Conservation (phyloP, 1,284 basidiomycete species). For the Moesziomyces sp. region DNA sequence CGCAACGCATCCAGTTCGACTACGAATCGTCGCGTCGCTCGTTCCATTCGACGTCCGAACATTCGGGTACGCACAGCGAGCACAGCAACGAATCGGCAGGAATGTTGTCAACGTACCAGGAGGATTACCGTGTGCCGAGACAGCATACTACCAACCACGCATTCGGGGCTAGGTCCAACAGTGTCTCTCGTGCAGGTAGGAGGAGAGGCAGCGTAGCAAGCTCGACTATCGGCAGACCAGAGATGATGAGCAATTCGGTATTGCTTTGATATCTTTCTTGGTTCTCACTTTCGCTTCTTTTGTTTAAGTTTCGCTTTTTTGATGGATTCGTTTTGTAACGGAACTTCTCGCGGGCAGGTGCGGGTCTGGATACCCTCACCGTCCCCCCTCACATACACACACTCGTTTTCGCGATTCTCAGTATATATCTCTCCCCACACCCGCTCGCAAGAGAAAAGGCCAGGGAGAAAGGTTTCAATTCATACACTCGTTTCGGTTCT, state of each 20-base stretch:
- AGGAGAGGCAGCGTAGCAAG: slow-evolving; percentile 41
- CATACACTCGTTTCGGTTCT: too few relatives aligned
- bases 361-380: too few relatives aligned
- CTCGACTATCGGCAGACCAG: slow-evolving; percentile 45
- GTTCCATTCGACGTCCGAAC: slow-evolving; percentile 26
- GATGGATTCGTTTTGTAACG: too few relatives aligned
- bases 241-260: slow-evolving; percentile 52
- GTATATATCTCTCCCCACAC: too few relatives aligned
- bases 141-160: slow-evolving; percentile 35
- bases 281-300: too few relatives aligned
- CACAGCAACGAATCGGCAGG: slow-evolving; percentile 21
- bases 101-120: slow-evolving; percentile 35
- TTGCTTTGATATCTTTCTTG: too few relatives aligned
- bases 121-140: slow-evolving; percentile 35
- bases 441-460: too few relatives aligned
- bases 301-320: too few relatives aligned
- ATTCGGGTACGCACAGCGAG: slow-evolving; percentile 23
- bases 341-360: too few relatives aligned
- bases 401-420: too few relatives aligned
- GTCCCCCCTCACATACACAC: too few relatives aligned
- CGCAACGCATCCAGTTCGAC: slow-evolving; percentile 54
- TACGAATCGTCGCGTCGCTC: slow-evolving; percentile 49
- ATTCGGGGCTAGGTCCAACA: slow-evolving; percentile 13
- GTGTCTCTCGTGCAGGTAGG: slow-evolving; percentile 7
- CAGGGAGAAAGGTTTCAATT: too few relatives aligned